Conservation (phyloP, 768 basidiomycete genomes). For the Rhizopogon roseolus region DNA sequence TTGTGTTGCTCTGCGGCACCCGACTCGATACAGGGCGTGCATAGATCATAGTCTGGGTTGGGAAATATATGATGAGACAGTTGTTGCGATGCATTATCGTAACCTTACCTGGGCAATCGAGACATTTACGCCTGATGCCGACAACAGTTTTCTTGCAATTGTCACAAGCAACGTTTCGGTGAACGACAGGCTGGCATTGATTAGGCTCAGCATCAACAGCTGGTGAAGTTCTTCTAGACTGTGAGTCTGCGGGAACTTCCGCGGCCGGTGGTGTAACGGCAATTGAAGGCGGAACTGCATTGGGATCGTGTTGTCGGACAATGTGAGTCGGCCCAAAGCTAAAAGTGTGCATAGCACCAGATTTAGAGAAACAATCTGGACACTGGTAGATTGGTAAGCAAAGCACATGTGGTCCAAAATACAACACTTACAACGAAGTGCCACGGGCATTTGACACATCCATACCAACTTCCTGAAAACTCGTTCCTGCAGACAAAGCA, state of each 20-base stretch:
- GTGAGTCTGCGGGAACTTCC: background rate
- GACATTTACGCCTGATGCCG: slow-evolving; percentile 75
- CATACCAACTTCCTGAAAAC: slow-evolving; percentile 23
- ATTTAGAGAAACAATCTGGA: slow-evolving; percentile 23
- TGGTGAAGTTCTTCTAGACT: background rate
- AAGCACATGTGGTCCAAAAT: background rate
- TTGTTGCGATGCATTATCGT: background rate
- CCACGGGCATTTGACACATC: slow-evolving; percentile 28
- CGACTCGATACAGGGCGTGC: slow-evolving; percentile 49
- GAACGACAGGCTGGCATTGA: slow-evolving; percentile 27
- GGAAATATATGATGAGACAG: background rate
- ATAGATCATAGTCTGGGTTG: slow-evolving; percentile 65
- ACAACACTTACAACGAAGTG: slow-evolving; percentile 21
- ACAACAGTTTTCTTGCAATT: slow-evolving; percentile 49
- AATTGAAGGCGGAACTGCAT: background rate
- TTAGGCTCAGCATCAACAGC: background rate
- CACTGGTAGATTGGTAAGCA: slow-evolving; percentile 17
- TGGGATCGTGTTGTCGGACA: slow-evolving; percentile 13
- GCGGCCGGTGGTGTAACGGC: background rate
- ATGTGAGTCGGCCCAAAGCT: slow-evolving; percentile 28
- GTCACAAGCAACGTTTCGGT: slow-evolving; percentile 63
- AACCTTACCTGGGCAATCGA: slow-evolving; percentile 63
- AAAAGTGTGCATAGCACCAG: slow-evolving; percentile 20
- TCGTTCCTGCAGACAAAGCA: slow-evolving; percentile 26
- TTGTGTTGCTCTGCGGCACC: slow-evolving; percentile 51